Evolutionary conservation across 257 asterid species (phyloP).

Genomic region (Nicotiana otophora): DNA sequence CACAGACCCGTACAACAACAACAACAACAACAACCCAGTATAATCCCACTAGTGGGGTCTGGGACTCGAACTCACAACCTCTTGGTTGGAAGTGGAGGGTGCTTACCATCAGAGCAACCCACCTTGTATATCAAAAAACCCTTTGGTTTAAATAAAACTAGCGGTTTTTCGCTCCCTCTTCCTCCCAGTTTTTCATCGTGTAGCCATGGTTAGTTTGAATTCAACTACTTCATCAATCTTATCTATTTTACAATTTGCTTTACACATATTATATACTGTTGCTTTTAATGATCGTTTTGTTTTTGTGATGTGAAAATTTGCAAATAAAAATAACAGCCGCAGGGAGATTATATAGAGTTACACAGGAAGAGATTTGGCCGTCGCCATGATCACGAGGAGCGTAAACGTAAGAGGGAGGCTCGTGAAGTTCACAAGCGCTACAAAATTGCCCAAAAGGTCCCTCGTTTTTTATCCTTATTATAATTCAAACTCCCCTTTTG

Average conservation of each 20-base stretch:
- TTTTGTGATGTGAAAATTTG: neutral
- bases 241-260: too few relatives aligned
- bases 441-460: constrained; percentile 62
- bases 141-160: too few relatives aligned
- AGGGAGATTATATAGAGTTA: constrained; percentile 89
- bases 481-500: neutral
- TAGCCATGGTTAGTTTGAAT: neutral
- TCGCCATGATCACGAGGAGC: constrained; percentile 89
- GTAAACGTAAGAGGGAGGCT: constrained; percentile 93
- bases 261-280: neutral
- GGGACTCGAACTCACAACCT: too few relatives aligned
- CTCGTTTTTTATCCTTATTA: neutral
- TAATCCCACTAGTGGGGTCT: too few relatives aligned
- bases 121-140: too few relatives aligned
- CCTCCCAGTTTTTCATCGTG: neutral
- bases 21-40: too few relatives aligned
- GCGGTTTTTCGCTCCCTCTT: too few relatives aligned
- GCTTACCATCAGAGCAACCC: too few relatives aligned
- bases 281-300: neutral
- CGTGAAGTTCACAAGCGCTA: constrained; percentile 93
- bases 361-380: constrained; percentile 81
- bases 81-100: too few relatives aligned
- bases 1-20: too few relatives aligned
- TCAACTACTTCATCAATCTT: neutral
- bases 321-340: constrained; percentile 49